Conservation (phyloP, 176 grass and related monocot species). For the Oryza australiensis region DNA sequence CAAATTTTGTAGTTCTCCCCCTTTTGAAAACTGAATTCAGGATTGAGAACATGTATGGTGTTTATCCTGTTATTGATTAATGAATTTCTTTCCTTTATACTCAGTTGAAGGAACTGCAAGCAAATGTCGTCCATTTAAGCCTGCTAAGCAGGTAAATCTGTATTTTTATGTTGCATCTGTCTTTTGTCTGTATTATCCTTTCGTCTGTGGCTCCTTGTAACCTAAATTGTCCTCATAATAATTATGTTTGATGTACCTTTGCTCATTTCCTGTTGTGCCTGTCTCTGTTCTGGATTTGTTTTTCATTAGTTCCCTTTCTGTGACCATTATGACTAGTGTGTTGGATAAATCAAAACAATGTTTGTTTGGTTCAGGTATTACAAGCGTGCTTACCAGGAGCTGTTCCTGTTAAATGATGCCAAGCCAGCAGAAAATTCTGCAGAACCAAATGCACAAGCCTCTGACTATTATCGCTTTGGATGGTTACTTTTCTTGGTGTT, state of each 20-base stretch:
- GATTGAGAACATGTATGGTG: background rate
- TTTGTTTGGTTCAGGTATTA: conserved; percentile 69
- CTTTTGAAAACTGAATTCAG: conserved; percentile 21
- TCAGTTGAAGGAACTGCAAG: conserved; percentile 90
- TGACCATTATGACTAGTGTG: background rate
- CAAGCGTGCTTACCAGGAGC: conserved; percentile 82
- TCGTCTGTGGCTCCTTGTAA: background rate
- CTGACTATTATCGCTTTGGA: conserved; percentile 83
- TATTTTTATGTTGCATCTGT: background rate
- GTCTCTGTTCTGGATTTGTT: conserved; percentile 18
- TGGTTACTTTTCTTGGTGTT: conserved; percentile 89
- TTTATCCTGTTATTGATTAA: background rate
- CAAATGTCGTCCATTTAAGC: conserved; percentile 81
- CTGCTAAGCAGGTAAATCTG: conserved; percentile 70
- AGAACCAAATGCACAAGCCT: conserved; percentile 39
- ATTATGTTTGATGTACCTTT: background rate
- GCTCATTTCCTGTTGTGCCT: background rate
- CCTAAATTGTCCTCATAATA: background rate
- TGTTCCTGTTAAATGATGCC: conserved; percentile 66
- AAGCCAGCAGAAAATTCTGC: conserved; percentile 45
- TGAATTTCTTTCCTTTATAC: conserved; percentile 27
- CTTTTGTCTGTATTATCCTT: background rate
- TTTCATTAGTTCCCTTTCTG: background rate
- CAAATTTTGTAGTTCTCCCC: background rate
- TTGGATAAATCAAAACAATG: background rate